Conservation (phyloP, 257 asterid species). For the Ocimum tenuiflorum region DNA sequence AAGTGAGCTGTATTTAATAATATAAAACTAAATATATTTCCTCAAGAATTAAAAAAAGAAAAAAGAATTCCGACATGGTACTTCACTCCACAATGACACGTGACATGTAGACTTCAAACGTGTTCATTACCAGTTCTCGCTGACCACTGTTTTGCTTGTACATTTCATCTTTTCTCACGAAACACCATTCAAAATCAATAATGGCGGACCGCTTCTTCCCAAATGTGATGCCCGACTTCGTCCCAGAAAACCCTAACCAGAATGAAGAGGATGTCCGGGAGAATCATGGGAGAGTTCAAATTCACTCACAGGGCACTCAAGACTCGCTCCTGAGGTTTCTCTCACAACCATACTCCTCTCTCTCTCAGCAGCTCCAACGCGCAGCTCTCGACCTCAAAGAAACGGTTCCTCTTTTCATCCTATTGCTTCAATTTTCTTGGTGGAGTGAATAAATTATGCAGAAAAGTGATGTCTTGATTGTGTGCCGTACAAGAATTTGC, state of each 20-base stretch:
- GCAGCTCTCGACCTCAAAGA: slow-evolving; percentile 63
- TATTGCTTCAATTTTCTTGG: not conserved
- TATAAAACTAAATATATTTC: too few species aligned
- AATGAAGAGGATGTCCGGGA: slow-evolving; percentile 15
- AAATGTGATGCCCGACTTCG: slow-evolving; percentile 59
- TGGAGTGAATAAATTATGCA: not conserved
- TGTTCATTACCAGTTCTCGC: not conserved
- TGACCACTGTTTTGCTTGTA: not conserved
- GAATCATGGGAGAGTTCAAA: slow-evolving; percentile 3
- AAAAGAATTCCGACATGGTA: too few species aligned
- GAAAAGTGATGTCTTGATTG: not conserved
- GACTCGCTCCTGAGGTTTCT: slow-evolving; percentile 55
- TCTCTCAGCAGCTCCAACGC: slow-evolving; percentile 40
- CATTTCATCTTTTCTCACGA: not conserved
- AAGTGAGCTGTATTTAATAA: too few species aligned
- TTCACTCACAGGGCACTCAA: slow-evolving; percentile 35
- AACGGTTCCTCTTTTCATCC: slow-evolving; percentile 23
- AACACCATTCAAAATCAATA: not conserved
- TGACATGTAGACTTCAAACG: too few species aligned
- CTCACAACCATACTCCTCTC: slow-evolving; percentile 32
- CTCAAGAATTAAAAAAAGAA: too few species aligned
- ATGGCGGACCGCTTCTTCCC: slow-evolving; percentile 61
- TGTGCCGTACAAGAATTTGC: not conserved
- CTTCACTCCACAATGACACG: too few species aligned
- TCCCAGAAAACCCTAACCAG: slow-evolving; percentile 34